Conservation (phyloP, 2,329 filamentous ascomycete species). For the Fusarium equiseti region DNA sequence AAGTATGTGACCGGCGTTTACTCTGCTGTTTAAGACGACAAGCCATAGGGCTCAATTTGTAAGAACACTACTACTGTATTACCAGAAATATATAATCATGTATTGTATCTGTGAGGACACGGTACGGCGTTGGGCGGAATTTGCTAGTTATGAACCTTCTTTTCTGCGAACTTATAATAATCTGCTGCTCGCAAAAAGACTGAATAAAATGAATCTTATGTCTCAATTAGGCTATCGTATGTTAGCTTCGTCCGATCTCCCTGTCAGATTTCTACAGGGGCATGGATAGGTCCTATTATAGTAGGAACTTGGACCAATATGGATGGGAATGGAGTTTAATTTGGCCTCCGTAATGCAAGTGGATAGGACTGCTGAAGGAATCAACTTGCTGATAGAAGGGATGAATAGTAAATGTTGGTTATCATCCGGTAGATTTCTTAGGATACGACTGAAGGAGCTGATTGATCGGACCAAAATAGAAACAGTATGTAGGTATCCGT, state of each 20-base stretch:
- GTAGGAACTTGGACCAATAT: slow-evolving; percentile 13
- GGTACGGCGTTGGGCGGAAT: slow-evolving; percentile 33
- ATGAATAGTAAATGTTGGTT: not conserved
- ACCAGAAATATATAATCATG: slow-evolving; percentile 37
- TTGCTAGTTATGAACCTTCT: slow-evolving; percentile 12
- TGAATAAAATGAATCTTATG: not conserved
- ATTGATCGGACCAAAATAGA: slow-evolving; percentile 27
- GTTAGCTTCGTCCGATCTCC: slow-evolving; percentile 11
- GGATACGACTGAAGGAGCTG: not conserved
- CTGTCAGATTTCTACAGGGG: slow-evolving; percentile 23
- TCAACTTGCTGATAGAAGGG: not conserved
- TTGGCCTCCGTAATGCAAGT: slow-evolving; percentile 23
- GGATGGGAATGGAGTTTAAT: slow-evolving; percentile 5
- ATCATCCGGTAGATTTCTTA: not conserved
- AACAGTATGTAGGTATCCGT: not conserved
- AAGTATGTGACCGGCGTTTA: slow-evolving; percentile 86
- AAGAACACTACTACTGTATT: slow-evolving; percentile 28
- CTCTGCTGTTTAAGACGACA: slow-evolving; percentile 65
- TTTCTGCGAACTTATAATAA: slow-evolving; percentile 12
- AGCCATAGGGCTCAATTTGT: slow-evolving; percentile 10
- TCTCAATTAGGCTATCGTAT: not conserved
- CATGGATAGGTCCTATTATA: slow-evolving; percentile 3
- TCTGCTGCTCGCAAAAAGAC: not conserved
- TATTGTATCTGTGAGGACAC: slow-evolving; percentile 23
- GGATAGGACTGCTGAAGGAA: not conserved